Conservation (phyloP, 495 filamentous ascomycete genomes). For the Alectoria sarmentosa region DNA sequence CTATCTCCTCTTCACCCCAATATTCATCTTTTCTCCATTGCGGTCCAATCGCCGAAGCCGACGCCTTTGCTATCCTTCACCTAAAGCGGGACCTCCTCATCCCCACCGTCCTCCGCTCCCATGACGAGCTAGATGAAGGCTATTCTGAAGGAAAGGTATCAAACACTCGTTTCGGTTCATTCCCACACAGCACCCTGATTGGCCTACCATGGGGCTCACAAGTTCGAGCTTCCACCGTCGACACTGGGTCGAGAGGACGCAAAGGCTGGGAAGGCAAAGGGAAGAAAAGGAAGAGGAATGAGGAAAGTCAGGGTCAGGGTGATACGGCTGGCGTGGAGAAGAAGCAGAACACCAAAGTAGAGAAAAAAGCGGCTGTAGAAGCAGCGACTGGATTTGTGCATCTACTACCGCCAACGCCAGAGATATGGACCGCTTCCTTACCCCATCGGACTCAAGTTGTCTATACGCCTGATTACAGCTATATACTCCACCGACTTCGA, state of each 20-base stretch:
- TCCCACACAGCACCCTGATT: slow-evolving; percentile 82
- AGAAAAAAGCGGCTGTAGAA: slow-evolving; percentile 40
- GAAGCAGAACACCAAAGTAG: slow-evolving; percentile 10
- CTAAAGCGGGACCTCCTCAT: slow-evolving; percentile 74
- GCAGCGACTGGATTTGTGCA: slow-evolving; percentile 84
- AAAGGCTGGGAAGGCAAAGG: slow-evolving; percentile 37
- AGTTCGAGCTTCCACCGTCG: slow-evolving; percentile 79
- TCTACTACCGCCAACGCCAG: slow-evolving; percentile 82
- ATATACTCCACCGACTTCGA: slow-evolving; percentile 79
- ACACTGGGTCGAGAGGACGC: slow-evolving; percentile 74
- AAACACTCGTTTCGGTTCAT: slow-evolving; percentile 93
- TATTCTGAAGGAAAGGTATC: slow-evolving; percentile 76
- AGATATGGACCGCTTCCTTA: slow-evolving; percentile 83
- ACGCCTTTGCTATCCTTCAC: slow-evolving; percentile 68
- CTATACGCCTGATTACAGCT: slow-evolving; percentile 96
- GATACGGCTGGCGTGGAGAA: slow-evolving; percentile 25
- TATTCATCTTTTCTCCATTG: slow-evolving; percentile 69
- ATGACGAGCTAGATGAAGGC: slow-evolving; percentile 55
- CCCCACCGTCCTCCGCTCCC: slow-evolving; percentile 60
- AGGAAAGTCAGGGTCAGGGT: slow-evolving; percentile 22
- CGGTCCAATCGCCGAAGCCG: slow-evolving; percentile 44
- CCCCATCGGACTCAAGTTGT: slow-evolving; percentile 96
- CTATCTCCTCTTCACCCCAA: slow-evolving; percentile 20
- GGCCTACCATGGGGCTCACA: slow-evolving; percentile 84
- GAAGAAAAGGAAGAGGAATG: slow-evolving; percentile 51